phyloP scores from a whole-genome alignment of 108 stramenopile species.

The Parietichytrium sp. region DNA sequence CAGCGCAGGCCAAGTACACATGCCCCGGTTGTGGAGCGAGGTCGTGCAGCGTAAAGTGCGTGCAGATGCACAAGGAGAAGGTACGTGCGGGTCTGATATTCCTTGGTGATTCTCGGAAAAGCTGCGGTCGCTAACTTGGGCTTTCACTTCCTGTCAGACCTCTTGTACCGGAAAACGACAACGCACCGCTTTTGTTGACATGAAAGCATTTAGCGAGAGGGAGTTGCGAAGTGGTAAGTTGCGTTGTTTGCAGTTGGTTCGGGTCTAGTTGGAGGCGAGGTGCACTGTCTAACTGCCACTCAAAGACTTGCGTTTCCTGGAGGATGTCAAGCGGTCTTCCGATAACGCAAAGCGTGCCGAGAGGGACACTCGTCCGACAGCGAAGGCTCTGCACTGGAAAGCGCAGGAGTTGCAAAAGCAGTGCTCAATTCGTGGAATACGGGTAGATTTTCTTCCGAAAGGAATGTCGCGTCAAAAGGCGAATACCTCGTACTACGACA shows the following conservation, averaged over 20 bases:
- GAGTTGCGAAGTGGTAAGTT: neutral
- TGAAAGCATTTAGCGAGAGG: neutral
- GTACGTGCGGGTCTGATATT: too few species aligned
- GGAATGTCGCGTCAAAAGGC: neutral
- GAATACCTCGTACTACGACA: neutral
- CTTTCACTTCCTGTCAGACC: too few species aligned
- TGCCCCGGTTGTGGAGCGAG: conserved; percentile 3
- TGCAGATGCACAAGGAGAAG: conserved; percentile 8
- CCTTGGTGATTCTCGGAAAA: too few species aligned
- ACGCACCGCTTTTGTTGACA: neutral
- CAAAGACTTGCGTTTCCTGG: neutral
- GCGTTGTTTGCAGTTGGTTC: neutral
- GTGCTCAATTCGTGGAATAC: neutral
- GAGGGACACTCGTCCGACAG: neutral
- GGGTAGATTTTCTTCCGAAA: neutral
- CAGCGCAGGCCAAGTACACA: neutral
- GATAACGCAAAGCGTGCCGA: neutral
- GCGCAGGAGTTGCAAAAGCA: neutral
- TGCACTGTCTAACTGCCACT: neutral
- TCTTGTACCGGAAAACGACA: neutral
- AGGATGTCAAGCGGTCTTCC: neutral
- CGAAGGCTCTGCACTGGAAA: neutral
- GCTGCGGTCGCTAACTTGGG: too few species aligned
- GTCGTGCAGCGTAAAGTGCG: neutral
- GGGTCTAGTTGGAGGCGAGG: neutral